These are phyloP conservation scores for Verbena officinalis DNA, from an alignment of 257 asterid species.

Conservation along the genomic window DNA sequence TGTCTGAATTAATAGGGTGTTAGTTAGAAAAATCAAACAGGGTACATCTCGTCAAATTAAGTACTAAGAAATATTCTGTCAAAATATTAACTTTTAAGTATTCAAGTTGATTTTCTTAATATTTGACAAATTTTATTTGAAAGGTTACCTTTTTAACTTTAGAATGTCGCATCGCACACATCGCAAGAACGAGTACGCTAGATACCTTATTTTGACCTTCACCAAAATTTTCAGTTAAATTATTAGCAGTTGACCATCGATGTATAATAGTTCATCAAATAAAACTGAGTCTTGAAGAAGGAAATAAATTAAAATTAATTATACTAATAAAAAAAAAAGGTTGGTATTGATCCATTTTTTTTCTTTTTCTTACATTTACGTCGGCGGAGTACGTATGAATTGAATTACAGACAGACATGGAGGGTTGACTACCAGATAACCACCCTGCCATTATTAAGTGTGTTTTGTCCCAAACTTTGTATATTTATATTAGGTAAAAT, in stretches of 20 bases:
- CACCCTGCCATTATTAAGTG: background rate
- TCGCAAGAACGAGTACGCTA: background rate
- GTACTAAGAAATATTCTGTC: background rate
- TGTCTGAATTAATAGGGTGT: background rate
- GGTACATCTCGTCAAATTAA: background rate
- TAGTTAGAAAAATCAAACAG: background rate
- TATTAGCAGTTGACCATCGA: background rate
- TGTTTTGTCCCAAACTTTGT: background rate
- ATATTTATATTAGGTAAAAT: background rate
- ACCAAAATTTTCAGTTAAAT: background rate
- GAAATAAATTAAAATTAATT: too few relatives aligned
- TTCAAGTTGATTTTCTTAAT: background rate
- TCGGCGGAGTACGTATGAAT: background rate
- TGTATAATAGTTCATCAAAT: constrained; percentile 3
- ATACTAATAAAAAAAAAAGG: background rate
- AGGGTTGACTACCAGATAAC: background rate
- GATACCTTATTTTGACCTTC: background rate
- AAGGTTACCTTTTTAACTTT: background rate
- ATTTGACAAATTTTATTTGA: background rate
- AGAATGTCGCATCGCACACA: background rate
- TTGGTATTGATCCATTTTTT: background rate
- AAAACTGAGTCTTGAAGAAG: background rate
- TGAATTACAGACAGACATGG: background rate
- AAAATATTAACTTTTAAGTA: background rate
- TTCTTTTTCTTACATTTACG: background rate